phyloP scores from a whole-genome alignment of 768 basidiomycete species.

The Ramaria sp. region DNA sequence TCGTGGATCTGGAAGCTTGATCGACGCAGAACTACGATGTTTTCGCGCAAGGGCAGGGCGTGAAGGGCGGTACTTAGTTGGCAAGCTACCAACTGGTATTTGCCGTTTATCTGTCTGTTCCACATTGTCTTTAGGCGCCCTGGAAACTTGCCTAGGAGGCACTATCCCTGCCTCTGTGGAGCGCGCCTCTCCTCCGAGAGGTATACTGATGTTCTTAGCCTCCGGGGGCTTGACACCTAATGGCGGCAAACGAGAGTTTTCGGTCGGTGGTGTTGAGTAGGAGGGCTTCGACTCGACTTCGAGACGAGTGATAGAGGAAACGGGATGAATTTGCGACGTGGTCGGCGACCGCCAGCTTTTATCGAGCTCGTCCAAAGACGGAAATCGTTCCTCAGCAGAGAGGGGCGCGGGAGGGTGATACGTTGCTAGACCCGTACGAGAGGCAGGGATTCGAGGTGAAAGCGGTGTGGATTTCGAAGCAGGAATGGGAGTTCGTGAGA shows the following conservation, averaged over 20 bases:
- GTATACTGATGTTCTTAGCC: neutral
- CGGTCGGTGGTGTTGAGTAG: neutral
- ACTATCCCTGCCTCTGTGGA: constrained; percentile 26
- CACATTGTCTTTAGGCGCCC: neutral
- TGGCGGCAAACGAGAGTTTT: neutral
- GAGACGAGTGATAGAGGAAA: constrained; percentile 13
- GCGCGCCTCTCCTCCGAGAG: constrained; percentile 31
- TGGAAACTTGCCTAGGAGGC: neutral
- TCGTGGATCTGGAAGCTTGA: constrained; percentile 25
- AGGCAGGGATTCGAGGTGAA: constrained; percentile 18
- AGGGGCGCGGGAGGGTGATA: constrained; percentile 17
- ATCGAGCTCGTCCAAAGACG: constrained; percentile 79
- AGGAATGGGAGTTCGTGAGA: constrained; percentile 26
- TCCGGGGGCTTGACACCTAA: neutral
- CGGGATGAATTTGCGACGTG: constrained; percentile 7
- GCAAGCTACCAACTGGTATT: constrained; percentile 3
- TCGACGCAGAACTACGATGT: constrained; percentile 35
- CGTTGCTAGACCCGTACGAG: constrained; percentile 11
- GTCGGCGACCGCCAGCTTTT: constrained; percentile 30
- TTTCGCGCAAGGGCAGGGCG: constrained; percentile 39
- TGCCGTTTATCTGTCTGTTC: neutral
- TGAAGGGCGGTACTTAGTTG: constrained; percentile 13
- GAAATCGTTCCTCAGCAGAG: constrained; percentile 65
- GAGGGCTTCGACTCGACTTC: neutral
- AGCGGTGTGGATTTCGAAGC: constrained; percentile 19